Base-by-base conservation (phyloP, 106 monocot species). In the Platanthera guangdongensis region DNA sequence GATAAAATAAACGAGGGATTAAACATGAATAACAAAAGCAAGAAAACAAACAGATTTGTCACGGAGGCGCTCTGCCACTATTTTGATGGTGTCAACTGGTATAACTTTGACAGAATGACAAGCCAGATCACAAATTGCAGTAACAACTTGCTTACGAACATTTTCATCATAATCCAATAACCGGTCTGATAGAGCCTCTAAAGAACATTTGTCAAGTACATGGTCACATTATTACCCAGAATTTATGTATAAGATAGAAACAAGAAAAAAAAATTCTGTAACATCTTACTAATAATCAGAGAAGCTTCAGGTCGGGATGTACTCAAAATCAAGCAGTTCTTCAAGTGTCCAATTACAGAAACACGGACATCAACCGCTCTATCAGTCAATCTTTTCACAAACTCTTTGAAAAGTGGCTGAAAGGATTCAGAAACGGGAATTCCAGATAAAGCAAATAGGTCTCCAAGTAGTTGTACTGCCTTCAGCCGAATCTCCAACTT, bases 81-180 rank as follows among this genome's bases (percentile, higher is more conserved):
- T 75, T 59, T 73, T 91, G 67, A 72, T 71, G 64, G 88, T 94
- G 71, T 83, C 89, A 81, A 80, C 59, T 74, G 93, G 81, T 73
- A 97, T 81, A 19, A 77, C 81, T 50, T 81, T 80, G 16, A 84
- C 75, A 50, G 84, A 83, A 82, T 89, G 84, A 80, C 80, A 81
- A 76, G 89, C 91, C 57, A 93, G 76, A 83, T 88, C 89, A 84
- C 75, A 90, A 72, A 97, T 30, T 79, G 93, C 94, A 69, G 80
- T 81, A 81, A 97, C 91, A 80, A 93, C 97, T 80, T 89, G 83
- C 77, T 89, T 87, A 21, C 97, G 78, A 73, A 97, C 97, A 86
- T 86, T 91, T 86, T 94, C 97, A 89, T 97, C 91, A 82, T 91
- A 91, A 81, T 97, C 97, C 50, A 97, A 77, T 75, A 97, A 75